Conservation (phyloP, 257 asterid genomes). For the Solanum rostratum region DNA sequence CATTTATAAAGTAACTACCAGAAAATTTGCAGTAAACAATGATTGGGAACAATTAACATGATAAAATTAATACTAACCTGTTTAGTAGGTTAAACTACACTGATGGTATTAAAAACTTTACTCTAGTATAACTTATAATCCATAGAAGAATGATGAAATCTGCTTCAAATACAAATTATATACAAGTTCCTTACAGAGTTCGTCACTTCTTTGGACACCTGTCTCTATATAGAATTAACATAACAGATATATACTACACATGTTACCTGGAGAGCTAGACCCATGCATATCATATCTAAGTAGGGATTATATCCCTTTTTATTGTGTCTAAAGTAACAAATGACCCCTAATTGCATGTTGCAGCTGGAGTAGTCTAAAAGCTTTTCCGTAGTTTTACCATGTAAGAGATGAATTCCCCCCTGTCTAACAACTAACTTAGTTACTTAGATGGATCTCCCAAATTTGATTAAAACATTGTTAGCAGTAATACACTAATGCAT, state of each 20-base stretch:
- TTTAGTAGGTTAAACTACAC: neutral
- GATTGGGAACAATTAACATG: neutral
- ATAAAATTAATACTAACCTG: neutral
- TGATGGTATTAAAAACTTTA: neutral
- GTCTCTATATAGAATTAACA: neutral
- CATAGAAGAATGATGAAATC: neutral
- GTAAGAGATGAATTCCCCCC: neutral
- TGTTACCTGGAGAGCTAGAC: neutral
- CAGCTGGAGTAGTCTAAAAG: neutral
- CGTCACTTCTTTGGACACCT: neutral
- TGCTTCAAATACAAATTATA: neutral
- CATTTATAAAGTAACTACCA: neutral
- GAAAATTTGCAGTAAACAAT: neutral
- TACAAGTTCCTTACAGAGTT: neutral
- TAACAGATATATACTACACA: neutral
- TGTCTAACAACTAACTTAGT: neutral
- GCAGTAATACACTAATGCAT: neutral
- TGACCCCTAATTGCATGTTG: neutral
- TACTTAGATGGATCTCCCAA: neutral
- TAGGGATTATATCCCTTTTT: neutral
- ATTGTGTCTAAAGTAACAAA: neutral
- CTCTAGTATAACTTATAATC: neutral
- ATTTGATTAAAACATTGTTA: neutral
- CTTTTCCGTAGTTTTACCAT: neutral
- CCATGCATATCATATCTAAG: neutral